Conservation (phyloP, 2,329 filamentous ascomycete genomes). For the Aspergillus glaucus region DNA sequence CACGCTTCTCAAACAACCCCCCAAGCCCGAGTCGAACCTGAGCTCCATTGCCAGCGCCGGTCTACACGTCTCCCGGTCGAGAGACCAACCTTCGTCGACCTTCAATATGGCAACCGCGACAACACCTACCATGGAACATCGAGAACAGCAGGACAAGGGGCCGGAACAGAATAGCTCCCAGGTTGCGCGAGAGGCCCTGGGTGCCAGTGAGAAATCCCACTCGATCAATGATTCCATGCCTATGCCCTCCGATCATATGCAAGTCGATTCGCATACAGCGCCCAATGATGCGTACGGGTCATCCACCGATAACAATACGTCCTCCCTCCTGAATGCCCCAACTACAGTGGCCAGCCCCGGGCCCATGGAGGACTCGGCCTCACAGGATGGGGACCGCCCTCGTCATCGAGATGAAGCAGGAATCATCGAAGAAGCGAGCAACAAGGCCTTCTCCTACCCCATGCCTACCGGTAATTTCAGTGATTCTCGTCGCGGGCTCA, state of each 20-base stretch:
- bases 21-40: conserved; percentile 31
- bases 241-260: conserved; percentile 38
- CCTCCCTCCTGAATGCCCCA: conserved; percentile 38
- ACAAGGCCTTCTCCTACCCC: conserved; percentile 59
- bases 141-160: conserved; percentile 26
- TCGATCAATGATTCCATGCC: conserved; percentile 46
- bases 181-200: conserved; percentile 37
- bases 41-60: conserved; percentile 39
- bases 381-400: conserved; percentile 38
- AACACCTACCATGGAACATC: conserved; percentile 45
- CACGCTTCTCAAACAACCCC: conserved; percentile 28
- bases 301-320: conserved; percentile 45
- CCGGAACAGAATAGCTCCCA: conserved; percentile 32
- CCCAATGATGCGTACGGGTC: conserved; percentile 42
- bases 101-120: conserved; percentile 42
- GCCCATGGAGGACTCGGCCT: conserved; percentile 40
- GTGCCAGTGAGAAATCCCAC: conserved; percentile 30
- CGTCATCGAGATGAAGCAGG: conserved; percentile 32
- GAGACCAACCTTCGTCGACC: conserved; percentile 33
- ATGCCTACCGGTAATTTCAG: conserved; percentile 47
- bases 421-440: conserved; percentile 35
- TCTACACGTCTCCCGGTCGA: conserved; percentile 35
- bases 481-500: conserved; percentile 53
- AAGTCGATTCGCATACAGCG: conserved; percentile 46
- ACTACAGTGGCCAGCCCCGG: conserved; percentile 46